phyloP scores from a whole-genome alignment of 140 eudicot genomes.

The Bidens hawaiensis region DNA sequence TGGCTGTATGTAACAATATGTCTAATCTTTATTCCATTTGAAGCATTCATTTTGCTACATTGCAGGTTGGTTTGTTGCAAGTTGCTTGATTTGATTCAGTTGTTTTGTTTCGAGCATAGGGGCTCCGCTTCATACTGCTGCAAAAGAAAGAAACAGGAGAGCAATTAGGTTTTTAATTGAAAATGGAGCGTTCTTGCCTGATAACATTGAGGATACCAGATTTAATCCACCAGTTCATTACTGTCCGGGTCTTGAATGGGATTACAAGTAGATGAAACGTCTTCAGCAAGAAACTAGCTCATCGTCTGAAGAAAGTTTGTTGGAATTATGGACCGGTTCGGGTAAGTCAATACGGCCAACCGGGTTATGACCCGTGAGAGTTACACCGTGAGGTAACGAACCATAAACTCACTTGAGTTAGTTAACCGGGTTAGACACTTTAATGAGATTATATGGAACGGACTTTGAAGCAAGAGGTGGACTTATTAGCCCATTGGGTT shows the following conservation, averaged over 20 bases:
- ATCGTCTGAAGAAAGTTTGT: constrained; percentile 64
- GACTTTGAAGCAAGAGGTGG: too few species aligned
- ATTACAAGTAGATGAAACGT: constrained; percentile 86
- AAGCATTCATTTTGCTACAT: background rate
- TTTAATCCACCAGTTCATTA: constrained; percentile 95
- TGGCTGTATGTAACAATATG: constrained; percentile 65
- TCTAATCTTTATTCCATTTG: background rate
- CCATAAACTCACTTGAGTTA: too few species aligned
- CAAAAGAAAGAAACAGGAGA: constrained; percentile 78
- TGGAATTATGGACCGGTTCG: too few species aligned
- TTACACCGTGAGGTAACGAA: too few species aligned
- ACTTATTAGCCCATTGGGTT: too few species aligned
- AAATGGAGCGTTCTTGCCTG: constrained; percentile 95
- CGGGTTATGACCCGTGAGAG: too few species aligned
- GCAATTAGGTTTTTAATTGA: constrained; percentile 72
- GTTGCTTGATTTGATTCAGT: background rate
- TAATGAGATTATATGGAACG: too few species aligned
- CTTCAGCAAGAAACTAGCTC: constrained; percentile 55
- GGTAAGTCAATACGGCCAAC: too few species aligned
- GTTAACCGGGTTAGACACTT: too few species aligned
- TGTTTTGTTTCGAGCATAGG: constrained; percentile 38
- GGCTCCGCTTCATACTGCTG: constrained; percentile 98
- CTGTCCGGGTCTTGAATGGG: constrained; percentile 98
- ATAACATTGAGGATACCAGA: constrained; percentile 76
- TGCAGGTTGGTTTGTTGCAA: background rate